phyloP scores from a whole-genome alignment of 169 alveolate genomes.

The Plasmodium chabaudi region DNA sequence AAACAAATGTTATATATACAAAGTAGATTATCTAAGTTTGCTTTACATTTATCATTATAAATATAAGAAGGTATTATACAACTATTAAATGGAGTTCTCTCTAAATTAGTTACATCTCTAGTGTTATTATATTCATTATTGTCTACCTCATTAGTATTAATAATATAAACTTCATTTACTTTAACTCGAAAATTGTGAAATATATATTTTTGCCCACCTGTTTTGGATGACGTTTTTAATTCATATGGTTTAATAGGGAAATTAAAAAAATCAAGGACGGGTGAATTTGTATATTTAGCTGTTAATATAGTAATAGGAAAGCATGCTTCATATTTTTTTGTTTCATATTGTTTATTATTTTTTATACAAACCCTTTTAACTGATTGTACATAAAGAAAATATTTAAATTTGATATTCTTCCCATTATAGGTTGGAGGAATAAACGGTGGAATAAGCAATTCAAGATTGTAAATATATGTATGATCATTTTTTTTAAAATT shows the following conservation, averaged over 20 bases:
- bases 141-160: background rate
- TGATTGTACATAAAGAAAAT: conserved; percentile 23
- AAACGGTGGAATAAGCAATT: conserved; percentile 29
- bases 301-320: conserved; percentile 14
- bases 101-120: background rate
- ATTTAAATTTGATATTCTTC: conserved; percentile 32
- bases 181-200: conserved; percentile 14
- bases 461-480: conserved; percentile 5
- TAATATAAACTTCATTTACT: background rate
- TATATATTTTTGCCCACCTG: background rate
- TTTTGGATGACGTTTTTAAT: background rate
- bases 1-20: conserved; percentile 21
- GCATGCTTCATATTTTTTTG: conserved; percentile 17
- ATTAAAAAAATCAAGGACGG: conserved; percentile 5
- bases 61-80: conserved; percentile 12
- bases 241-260: conserved; percentile 20
- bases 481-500: conserved; percentile 10
- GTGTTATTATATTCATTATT: background rate
- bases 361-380: conserved; percentile 37
- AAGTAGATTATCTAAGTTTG: background rate
- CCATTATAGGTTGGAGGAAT: conserved; percentile 60
- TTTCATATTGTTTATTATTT: conserved; percentile 34
- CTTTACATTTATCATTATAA: conserved; percentile 1
- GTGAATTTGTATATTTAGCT: conserved; percentile 13
- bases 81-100: background rate